Conservation (phyloP, 1,139 yeast genomes). For the Suhomyces bribrorum region DNA sequence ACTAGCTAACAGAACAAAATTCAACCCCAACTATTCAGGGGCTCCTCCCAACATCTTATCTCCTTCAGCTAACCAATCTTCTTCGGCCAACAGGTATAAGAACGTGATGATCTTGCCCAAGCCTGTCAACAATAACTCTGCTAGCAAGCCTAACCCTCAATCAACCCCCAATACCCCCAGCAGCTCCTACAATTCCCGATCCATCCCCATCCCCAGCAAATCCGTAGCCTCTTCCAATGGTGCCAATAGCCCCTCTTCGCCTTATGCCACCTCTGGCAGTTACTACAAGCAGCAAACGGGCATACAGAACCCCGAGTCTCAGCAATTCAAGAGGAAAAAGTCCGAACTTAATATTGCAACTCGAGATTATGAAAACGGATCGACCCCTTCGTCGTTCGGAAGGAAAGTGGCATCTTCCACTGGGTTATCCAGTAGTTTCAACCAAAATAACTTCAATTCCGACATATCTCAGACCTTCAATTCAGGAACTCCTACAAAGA, state of each 20-base stretch:
- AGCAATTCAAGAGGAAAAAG: slow-evolving; percentile 46
- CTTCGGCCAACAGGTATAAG: slow-evolving; percentile 28
- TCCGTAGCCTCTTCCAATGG: slow-evolving; percentile 15
- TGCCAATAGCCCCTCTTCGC: slow-evolving; percentile 22
- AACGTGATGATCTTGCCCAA: slow-evolving; percentile 48
- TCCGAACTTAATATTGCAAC: slow-evolving; percentile 33
- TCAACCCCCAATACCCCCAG: slow-evolving; percentile 16
- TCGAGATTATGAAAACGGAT: slow-evolving; percentile 14
- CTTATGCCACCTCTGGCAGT: slow-evolving; percentile 19
- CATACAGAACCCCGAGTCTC: slow-evolving; percentile 11
- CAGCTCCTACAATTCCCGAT: slow-evolving; percentile 15
- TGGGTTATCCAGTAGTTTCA: slow-evolving; percentile 12
- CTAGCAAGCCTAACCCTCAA: slow-evolving; percentile 14
- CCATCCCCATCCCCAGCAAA: slow-evolving; percentile 31
- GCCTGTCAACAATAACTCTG: slow-evolving; percentile 26
- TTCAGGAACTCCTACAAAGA: slow-evolving; percentile 4
- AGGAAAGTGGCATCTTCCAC: slow-evolving; percentile 17
- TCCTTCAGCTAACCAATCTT: slow-evolving; percentile 8
- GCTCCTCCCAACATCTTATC: slow-evolving; percentile 14
- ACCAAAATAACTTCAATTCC: slow-evolving; percentile 3
- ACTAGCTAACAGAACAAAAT: slow-evolving; percentile 13
- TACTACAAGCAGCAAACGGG: slow-evolving; percentile 19
- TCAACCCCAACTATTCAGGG: slow-evolving; percentile 14
- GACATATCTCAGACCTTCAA: slow-evolving; percentile 5
- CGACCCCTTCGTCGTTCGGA: slow-evolving; percentile 16